Conservation (phyloP, 2,329 filamentous ascomycete species). For the Dactylellina cionopaga region DNA sequence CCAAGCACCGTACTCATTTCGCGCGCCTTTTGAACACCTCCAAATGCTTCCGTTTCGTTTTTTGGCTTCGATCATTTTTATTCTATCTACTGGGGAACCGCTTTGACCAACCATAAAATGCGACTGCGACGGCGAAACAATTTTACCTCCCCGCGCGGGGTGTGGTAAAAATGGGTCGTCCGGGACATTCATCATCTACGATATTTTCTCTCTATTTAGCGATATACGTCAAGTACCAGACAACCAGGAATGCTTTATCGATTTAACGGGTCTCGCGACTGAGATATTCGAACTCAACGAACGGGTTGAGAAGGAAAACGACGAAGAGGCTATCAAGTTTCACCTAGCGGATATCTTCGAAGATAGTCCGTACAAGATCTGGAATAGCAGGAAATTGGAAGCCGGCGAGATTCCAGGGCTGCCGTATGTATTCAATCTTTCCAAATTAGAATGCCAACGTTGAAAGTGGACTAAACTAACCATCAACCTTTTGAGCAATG, state of each 20-base stretch:
- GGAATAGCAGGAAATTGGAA: slow-evolving; percentile 40
- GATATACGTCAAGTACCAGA: slow-evolving; percentile 56
- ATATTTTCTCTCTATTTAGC: slow-evolving; percentile 33
- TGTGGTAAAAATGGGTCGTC: slow-evolving; percentile 5
- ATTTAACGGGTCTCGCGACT: slow-evolving; percentile 51
- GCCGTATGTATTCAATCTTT: slow-evolving; percentile 24
- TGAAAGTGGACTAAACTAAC: background rate
- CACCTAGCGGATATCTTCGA: slow-evolving; percentile 55
- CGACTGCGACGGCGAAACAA: slow-evolving; percentile 49
- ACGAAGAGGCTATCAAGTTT: slow-evolving; percentile 54
- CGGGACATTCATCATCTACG: background rate
- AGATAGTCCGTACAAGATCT: slow-evolving; percentile 52
- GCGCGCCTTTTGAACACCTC: slow-evolving; percentile 25
- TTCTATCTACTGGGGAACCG: slow-evolving; percentile 13
- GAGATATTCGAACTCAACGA: slow-evolving; percentile 56
- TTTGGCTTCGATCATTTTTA: slow-evolving; percentile 24
- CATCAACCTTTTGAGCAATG: background rate
- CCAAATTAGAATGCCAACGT: background rate
- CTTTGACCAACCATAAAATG: slow-evolving; percentile 48
- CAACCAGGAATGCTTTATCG: slow-evolving; percentile 56
- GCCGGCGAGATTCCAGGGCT: slow-evolving; percentile 32
- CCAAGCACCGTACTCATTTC: slow-evolving; percentile 43
- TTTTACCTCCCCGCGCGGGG: slow-evolving; percentile 15
- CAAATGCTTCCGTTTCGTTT: background rate
- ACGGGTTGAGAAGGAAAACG: slow-evolving; percentile 52